These are phyloP conservation scores for Teunomyces funiuensis DNA, from an alignment of 805 yeast species.

Conservation along the genomic window DNA sequence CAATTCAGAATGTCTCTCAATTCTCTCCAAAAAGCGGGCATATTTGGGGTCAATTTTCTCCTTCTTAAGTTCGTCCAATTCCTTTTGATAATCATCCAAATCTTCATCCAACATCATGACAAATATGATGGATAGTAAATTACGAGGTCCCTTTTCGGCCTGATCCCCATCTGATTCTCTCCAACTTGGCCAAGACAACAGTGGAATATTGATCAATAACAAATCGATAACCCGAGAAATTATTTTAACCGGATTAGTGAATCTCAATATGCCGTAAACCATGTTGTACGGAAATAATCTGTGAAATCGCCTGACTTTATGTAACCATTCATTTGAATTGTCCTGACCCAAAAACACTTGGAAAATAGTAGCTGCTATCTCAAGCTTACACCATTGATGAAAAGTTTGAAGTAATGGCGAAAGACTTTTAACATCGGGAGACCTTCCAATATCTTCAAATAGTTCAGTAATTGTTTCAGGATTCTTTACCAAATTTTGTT, in stretches of 20 bases:
- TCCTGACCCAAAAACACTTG: conserved; percentile 80
- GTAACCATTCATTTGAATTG: conserved; percentile 71
- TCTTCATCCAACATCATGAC: conserved; percentile 75
- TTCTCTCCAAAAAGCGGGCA: conserved; percentile 26
- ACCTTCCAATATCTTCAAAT: conserved; percentile 63
- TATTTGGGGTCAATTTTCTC: conserved; percentile 32
- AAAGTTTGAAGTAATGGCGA: conserved; percentile 69
- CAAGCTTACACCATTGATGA: conserved; percentile 79
- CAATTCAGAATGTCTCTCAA: conserved; percentile 24
- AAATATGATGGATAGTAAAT: conserved; percentile 69
- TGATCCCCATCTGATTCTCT: conserved; percentile 11
- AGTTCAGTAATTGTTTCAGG: conserved; percentile 58
- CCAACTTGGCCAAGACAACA: conserved; percentile 21
- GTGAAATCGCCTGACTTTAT: conserved; percentile 71
- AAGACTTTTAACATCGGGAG: conserved; percentile 52
- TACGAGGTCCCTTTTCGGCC: conserved; percentile 20
- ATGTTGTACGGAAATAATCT: conserved; percentile 75
- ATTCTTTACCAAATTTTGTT: conserved; percentile 48
- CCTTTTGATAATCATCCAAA: conserved; percentile 58
- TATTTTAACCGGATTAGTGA: conserved; percentile 85
- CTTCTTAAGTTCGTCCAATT: conserved; percentile 46
- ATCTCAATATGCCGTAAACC: conserved; percentile 71
- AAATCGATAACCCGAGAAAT: conserved; percentile 78
- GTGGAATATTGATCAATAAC: conserved; percentile 56
- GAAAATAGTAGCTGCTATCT: conserved; percentile 80